Conservation (phyloP, 2,329 filamentous ascomycete genomes). For the Ophiostoma tasmaniense region DNA sequence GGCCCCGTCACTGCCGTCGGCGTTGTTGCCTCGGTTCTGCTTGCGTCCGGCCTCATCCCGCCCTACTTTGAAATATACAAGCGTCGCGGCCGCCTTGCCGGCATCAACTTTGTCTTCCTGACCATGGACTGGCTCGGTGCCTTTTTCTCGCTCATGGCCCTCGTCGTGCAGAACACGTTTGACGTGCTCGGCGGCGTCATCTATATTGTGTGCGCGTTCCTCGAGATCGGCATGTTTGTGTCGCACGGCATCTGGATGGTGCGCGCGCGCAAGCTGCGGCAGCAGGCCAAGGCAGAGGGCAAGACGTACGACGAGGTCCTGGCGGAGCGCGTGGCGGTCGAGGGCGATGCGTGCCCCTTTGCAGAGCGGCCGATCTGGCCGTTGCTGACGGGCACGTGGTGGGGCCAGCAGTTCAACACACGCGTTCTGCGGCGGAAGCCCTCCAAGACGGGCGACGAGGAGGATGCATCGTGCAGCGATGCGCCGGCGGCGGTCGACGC, state of each 20-base stretch:
- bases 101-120: conserved; percentile 52
- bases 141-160: conserved; percentile 54
- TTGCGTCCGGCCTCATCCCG: conserved; percentile 48
- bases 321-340: conserved; percentile 28
- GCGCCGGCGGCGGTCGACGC: not conserved
- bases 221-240: conserved; percentile 52
- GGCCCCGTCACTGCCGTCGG: conserved; percentile 50
- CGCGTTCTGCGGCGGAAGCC: not conserved
- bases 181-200: conserved; percentile 52
- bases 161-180: conserved; percentile 53
- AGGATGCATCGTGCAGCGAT: not conserved
- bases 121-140: conserved; percentile 52
- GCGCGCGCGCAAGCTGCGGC: conserved; percentile 44
- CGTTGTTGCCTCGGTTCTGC: conserved; percentile 47
- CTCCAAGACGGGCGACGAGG: not conserved
- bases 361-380: conserved; percentile 26
- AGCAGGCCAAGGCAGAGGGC: conserved; percentile 41
- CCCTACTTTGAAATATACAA: conserved; percentile 57
- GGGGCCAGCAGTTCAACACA: not conserved
- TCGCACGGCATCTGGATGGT: conserved; percentile 52
- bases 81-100: conserved; percentile 50
- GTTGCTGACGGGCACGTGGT: conserved; percentile 6
- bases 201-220: conserved; percentile 49
- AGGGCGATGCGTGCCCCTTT: conserved; percentile 30
- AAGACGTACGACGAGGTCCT: conserved; percentile 48